Percentiles rank a stretch among this genome's conserved stretches.
These are phyloP conservation scores for Aspergillus asperescens DNA, from an alignment of 495 filamentous ascomycete genomes.

Conservation along the genomic window DNA sequence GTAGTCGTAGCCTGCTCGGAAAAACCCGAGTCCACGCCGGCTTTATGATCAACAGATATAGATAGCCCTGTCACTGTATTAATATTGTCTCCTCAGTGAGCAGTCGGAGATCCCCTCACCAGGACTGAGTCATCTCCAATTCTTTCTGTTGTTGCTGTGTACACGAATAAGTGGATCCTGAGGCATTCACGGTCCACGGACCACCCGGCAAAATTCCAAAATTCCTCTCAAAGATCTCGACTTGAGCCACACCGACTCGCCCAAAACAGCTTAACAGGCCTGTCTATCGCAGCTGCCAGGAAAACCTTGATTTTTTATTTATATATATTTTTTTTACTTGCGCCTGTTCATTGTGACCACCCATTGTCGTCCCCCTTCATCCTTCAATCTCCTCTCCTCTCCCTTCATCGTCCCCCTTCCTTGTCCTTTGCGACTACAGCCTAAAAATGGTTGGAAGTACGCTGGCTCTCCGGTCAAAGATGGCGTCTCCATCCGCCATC, in stretches of 20 bases:
- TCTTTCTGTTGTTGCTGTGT: background rate
- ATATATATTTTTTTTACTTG: conserved; percentile 11
- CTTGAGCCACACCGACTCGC: conserved; percentile 38
- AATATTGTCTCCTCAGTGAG: conserved; percentile 35
- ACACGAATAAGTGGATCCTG: conserved; percentile 1
- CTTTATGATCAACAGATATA: background rate
- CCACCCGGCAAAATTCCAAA: conserved; percentile 13
- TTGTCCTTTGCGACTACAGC: conserved; percentile 15
- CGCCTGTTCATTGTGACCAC: conserved; percentile 4
- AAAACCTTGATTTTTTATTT: conserved; percentile 20
- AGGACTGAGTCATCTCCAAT: conserved; percentile 4
- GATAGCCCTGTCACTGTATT: background rate
- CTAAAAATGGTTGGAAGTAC: conserved; percentile 39
- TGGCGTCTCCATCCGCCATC: conserved; percentile 31
- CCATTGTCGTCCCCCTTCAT: conserved; percentile 14
- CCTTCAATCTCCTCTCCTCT: conserved; percentile 15
- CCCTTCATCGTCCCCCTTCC: conserved; percentile 8
- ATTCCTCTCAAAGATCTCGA: conserved; percentile 1
- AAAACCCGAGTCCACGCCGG: background rate
- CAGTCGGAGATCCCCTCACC: conserved; percentile 7
- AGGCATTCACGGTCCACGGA: conserved; percentile 10
- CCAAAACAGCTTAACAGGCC: conserved; percentile 34
- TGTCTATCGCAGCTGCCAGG: conserved; percentile 12
- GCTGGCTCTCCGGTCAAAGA: conserved; percentile 37
- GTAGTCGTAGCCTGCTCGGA: no score